Percentiles rank a stretch among this genome's conserved stretches.
These are phyloP conservation scores for Truncatella angustata DNA, from an alignment of 2,329 filamentous ascomycete genomes.

Conservation along the genomic window DNA sequence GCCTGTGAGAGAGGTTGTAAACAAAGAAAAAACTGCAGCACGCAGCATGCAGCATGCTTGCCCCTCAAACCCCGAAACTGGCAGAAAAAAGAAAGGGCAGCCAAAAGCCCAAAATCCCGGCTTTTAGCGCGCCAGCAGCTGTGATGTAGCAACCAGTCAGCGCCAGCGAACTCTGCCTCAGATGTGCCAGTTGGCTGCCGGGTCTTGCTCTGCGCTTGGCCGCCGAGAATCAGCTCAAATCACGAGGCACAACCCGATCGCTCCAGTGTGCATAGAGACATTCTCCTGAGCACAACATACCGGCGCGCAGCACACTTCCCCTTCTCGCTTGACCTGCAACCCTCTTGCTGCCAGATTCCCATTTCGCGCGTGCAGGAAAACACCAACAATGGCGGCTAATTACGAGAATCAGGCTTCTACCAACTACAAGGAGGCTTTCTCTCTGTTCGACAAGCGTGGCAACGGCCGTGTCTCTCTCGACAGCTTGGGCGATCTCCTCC, in stretches of 20 bases:
- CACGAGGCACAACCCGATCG: no score
- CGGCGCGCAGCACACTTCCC: background rate
- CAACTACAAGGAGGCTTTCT: slow-evolving; percentile 99
- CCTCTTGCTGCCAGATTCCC: no score
- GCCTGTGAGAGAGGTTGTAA: background rate
- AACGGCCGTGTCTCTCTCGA: slow-evolving; percentile 87
- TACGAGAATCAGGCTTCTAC: slow-evolving; percentile 63
- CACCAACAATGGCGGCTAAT: slow-evolving; percentile 27
- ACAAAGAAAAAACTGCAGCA: background rate
- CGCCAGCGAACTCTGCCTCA: slow-evolving; percentile 14
- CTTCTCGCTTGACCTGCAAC: background rate
- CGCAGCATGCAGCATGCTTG: background rate
- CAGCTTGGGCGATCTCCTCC: slow-evolving; percentile 86
- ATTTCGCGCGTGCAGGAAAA: no score
- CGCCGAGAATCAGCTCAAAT: no score
- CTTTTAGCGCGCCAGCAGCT: slow-evolving; percentile 24
- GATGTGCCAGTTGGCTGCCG: slow-evolving; percentile 5
- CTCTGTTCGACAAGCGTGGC: slow-evolving; percentile 98
- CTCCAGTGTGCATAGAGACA: no score
- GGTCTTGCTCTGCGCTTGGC: no score
- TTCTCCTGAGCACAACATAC: background rate
- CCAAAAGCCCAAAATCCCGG: slow-evolving; percentile 16
- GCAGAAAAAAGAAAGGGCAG: background rate
- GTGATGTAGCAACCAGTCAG: slow-evolving; percentile 20
- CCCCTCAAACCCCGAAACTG: background rate